Evolutionary conservation across 192 early-diverging fungal genomes (phyloP), one percentile per base, ranked within the genome.

Genomic region (Backusella luteola): DNA sequence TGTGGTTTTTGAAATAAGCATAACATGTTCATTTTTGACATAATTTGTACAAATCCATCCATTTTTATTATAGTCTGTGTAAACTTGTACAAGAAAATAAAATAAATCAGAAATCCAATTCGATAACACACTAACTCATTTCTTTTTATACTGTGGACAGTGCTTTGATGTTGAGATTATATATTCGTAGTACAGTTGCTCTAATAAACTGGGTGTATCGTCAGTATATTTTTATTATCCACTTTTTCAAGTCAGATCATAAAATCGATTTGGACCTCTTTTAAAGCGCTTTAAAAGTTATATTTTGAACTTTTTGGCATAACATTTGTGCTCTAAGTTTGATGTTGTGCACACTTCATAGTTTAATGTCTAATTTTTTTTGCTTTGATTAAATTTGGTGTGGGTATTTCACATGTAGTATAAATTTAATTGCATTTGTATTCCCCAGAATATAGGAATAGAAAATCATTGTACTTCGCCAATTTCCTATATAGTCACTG

Each of bases 361-460:
- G 56, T 63, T 29, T 29, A 63, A 63, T 29, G 23, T 14, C 21
- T 59, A 59, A 53, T 53, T 21, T 59, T 59, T 59, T 59, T 63
- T 29, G 26, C 56, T 63, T 63, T 63, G 56, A 63, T 63, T 63
- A 63, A 63, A 12, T 63, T 63, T 63, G 56, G 56, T 63, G 56
- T 63, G 56, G 23, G 56, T 63, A 63, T 5, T 63, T 63, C 56
- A 63, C 56, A 63, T 63, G 56, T 26, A 29, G 5, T 63, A 63
- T 63, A 63, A 29, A 63, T 63, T 63, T 29, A 63, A 63, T 63
- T 63, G 56, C 56, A 63, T 63, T 63, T 63, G 56, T 63, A 63
- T 63, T 63, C 56, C 56, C 56, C 12, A 23, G 56, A 29, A 12
- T 63, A 63, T 8, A 14, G 23, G 23, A 29, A 63, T 63, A 63